Conservation (phyloP, 2,329 filamentous ascomycete genomes). For the Xylaria sp. region DNA sequence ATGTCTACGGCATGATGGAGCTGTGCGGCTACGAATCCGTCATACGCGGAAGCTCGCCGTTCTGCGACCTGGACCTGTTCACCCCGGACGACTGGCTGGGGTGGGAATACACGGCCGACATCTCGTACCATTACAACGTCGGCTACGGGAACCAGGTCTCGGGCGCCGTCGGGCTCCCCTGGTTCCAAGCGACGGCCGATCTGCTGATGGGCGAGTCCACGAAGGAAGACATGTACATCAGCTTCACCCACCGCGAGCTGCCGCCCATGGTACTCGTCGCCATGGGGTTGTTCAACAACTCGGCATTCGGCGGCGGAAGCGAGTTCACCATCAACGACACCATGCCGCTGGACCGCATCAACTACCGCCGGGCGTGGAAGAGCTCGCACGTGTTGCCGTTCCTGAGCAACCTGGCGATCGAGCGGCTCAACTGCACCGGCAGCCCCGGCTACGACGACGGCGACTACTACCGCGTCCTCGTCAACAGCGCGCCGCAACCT, state of each 20-base stretch:
- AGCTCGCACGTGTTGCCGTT: slow-evolving; percentile 67
- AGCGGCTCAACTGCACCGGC: slow-evolving; percentile 63
- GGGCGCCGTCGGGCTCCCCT: slow-evolving; percentile 64
- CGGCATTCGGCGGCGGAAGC: slow-evolving; percentile 53
- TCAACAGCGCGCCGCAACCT: slow-evolving; percentile 48
- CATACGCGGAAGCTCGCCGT: slow-evolving; percentile 62
- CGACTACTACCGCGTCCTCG: slow-evolving; percentile 51
- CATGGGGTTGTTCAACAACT: slow-evolving; percentile 72
- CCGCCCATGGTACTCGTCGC: slow-evolving; percentile 69
- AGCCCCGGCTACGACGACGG: slow-evolving; percentile 57
- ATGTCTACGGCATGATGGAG: slow-evolving; percentile 68
- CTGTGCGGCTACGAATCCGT: slow-evolving; percentile 68
- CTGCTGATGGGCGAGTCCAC: slow-evolving; percentile 46
- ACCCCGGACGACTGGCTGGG: slow-evolving; percentile 65
- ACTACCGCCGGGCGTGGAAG: slow-evolving; percentile 65
- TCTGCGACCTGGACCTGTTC: slow-evolving; percentile 63
- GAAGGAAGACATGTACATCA: slow-evolving; percentile 64
- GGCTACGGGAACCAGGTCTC: slow-evolving; percentile 64
- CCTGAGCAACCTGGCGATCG: slow-evolving; percentile 66
- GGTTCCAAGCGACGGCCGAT: slow-evolving; percentile 63
- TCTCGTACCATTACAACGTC: slow-evolving; percentile 66
- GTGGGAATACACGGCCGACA: slow-evolving; percentile 67
- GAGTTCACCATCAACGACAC: slow-evolving; percentile 59
- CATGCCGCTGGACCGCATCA: slow-evolving; percentile 65
- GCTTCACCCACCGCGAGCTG: slow-evolving; percentile 70